Percentiles rank a stretch among this genome's conserved stretches.
Evolutionary conservation across 2,329 filamentous ascomycete species (phyloP).

Genomic region (Pseudofabraea citricarpa): DNA sequence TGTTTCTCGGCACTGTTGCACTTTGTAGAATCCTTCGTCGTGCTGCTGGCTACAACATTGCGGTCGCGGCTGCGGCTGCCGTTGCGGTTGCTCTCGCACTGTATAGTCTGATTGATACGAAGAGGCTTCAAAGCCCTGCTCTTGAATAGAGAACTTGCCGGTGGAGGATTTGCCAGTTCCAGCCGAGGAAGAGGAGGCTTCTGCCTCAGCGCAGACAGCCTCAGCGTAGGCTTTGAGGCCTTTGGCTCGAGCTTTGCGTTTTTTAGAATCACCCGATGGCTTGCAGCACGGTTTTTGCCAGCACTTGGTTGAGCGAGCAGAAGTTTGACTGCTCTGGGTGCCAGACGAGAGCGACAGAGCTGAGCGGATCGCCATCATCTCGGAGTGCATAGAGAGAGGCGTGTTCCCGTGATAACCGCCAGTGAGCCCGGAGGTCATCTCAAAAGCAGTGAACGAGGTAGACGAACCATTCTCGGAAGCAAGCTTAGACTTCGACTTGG

Average conservation of each 20-base stretch:
- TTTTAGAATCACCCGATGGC: constrained; percentile 44
- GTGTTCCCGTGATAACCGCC: constrained; percentile 34
- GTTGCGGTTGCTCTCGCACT: constrained; percentile 16
- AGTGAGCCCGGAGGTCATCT: constrained; percentile 32
- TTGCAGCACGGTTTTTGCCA: constrained; percentile 45
- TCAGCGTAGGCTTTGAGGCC: constrained; percentile 40
- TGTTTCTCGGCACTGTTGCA: constrained; percentile 19
- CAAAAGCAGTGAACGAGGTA: constrained; percentile 26
- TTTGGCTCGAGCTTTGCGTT: constrained; percentile 36
- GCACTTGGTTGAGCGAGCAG: constrained; percentile 31
- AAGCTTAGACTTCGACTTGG: constrained; percentile 27
- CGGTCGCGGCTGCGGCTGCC: too few species aligned
- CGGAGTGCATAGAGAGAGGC: constrained; percentile 46
- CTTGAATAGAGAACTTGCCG: constrained; percentile 31
- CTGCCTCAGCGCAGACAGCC: constrained; percentile 33
- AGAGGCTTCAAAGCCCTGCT: constrained; percentile 44
- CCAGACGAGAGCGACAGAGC: constrained; percentile 39
- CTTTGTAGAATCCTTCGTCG: constrained; percentile 12
- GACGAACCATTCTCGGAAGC: constrained; percentile 16
- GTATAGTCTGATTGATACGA: constrained; percentile 33
- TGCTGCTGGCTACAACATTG: constrained; percentile 21
- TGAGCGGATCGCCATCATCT: constrained; percentile 51
- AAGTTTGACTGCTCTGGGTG: constrained; percentile 32
- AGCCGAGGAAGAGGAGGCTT: too few species aligned
- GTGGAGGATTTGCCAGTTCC: constrained; percentile 30